phyloP scores from a whole-genome alignment of 2,329 filamentous ascomycete genomes.

The Verticillium longisporum region DNA sequence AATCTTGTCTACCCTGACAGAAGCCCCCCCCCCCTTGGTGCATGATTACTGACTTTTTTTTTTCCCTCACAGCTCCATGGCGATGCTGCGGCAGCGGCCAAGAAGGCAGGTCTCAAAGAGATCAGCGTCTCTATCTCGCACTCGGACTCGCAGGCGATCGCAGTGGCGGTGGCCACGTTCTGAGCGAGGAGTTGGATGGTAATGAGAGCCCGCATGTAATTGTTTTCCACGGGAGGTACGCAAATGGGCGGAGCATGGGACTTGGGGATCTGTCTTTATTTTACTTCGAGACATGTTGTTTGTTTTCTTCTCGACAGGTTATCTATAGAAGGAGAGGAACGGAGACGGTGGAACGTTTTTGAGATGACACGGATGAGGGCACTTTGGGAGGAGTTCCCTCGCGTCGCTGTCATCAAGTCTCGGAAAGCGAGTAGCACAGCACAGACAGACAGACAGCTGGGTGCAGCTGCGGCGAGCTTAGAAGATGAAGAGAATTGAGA shows the following conservation, averaged over 20 bases:
- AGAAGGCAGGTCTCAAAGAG: constrained; percentile 77
- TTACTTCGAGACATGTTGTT: constrained; percentile 10
- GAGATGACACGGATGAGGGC: neutral
- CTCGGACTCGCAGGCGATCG: constrained; percentile 88
- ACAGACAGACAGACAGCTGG: neutral
- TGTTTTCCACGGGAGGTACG: constrained; percentile 1
- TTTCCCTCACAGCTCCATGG: constrained; percentile 64
- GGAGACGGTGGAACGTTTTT: neutral
- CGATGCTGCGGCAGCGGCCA: constrained; percentile 75
- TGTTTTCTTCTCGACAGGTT: neutral
- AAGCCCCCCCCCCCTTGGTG: too few relatives aligned
- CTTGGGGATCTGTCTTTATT: constrained; percentile 4
- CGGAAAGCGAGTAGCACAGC: too few relatives aligned
- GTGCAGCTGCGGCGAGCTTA: constrained; percentile 1
- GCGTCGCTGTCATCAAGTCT: neutral
- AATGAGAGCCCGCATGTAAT: neutral
- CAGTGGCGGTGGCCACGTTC: constrained; percentile 81
- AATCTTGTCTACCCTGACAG: neutral
- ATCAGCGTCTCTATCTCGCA: constrained; percentile 95
- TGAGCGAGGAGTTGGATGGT: constrained; percentile 29
- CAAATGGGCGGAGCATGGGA: constrained; percentile 11
- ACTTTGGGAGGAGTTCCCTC: constrained; percentile 12
- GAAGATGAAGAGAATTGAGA: constrained; percentile 1
- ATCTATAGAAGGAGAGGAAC: neutral
- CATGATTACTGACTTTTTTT: constrained; percentile 27